Percentiles rank a stretch among this genome's conserved stretches.
Evolutionary conservation across 2,329 filamentous ascomycete genomes (phyloP).

Genomic region (Chalaropsis thielavioides): DNA sequence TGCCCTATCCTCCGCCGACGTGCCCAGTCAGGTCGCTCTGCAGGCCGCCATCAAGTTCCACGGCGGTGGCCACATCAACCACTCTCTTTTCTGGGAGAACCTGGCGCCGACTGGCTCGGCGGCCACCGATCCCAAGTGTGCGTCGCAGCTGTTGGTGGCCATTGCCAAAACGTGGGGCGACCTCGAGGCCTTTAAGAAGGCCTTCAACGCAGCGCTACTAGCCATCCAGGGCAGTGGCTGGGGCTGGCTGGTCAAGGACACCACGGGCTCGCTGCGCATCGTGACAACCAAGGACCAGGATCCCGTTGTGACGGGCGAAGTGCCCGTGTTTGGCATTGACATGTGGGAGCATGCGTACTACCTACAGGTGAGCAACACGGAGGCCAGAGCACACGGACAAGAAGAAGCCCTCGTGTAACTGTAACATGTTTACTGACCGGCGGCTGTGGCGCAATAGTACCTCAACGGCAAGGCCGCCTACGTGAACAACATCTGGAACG

Average conservation of each 20-base stretch:
- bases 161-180: constrained; percentile 56
- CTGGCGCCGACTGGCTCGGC: constrained; percentile 46
- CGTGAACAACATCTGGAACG: constrained; percentile 61
- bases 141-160: constrained; percentile 44
- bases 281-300: constrained; percentile 81
- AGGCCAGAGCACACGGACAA: background rate
- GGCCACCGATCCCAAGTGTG: constrained; percentile 38
- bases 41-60: constrained; percentile 69
- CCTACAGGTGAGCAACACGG: constrained; percentile 43
- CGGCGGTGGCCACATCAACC: constrained; percentile 85
- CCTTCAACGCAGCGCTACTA: constrained; percentile 51
- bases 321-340: constrained; percentile 62
- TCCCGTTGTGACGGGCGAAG: constrained; percentile 49
- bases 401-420: background rate
- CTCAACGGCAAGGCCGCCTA: constrained; percentile 63
- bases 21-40: constrained; percentile 50
- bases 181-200: constrained; percentile 48
- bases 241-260: constrained; percentile 68
- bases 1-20: constrained; percentile 42
- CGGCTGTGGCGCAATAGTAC: constrained; percentile 39
- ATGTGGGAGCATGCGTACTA: constrained; percentile 96
- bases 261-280: constrained; percentile 47
- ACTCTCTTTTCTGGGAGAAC: constrained; percentile 85
- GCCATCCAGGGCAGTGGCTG: constrained; percentile 72
- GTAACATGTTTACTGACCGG: background rate